Evolutionary conservation across 768 basidiomycete genomes (phyloP), one percentile per base, ranked within the genome.

Genomic region (Hygrocybe coccinea): DNA sequence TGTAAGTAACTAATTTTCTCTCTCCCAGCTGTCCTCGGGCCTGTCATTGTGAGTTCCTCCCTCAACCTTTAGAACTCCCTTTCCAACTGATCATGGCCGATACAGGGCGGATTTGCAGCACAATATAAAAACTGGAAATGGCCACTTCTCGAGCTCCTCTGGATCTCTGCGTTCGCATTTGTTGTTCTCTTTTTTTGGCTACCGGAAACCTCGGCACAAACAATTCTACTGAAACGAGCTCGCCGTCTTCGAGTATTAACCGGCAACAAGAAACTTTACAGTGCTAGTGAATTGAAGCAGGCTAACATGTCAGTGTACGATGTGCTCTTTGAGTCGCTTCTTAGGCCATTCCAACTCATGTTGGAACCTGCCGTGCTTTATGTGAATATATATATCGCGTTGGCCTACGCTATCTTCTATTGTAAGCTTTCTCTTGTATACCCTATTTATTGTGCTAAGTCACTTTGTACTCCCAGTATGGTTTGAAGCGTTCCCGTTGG

Each of bases 81-180:
- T 38, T 41, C 14, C 39, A 3, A 22, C 33, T 39, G n/a, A 17
- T 33, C 6, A 3, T 22, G 10, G 14, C 19, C n/a, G n/a, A n/a
- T n/a, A 5, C 21, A 52, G 51, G 70, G 70, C 24, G 67, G 71
- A 3, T 73, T 71, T 50, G 67, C 68, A 1, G 68, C 65, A 2
- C 63, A 70, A 51, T 61, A 58, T 5, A 53, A 73, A 36, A 55
- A 61, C 7, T 73, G 71, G 71, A 59, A 60, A 12, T 73, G 71
- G 70, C 69, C 71, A 9, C 64, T 69, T 47, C 68, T 67, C 64
- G 67, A 68, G 57, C 58, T 73, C 29, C 47, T 71, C 29, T 73
- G 70, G 70, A 60, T 73, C 44, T 65, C 66, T 1, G 57, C 62
- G 4, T 57, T 60, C 19, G 50, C 69, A 4, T 43, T 71, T 22